Evolutionary conservation across 331 rosid genomes (phyloP).

Genomic region (Malus hybrid): DNA sequence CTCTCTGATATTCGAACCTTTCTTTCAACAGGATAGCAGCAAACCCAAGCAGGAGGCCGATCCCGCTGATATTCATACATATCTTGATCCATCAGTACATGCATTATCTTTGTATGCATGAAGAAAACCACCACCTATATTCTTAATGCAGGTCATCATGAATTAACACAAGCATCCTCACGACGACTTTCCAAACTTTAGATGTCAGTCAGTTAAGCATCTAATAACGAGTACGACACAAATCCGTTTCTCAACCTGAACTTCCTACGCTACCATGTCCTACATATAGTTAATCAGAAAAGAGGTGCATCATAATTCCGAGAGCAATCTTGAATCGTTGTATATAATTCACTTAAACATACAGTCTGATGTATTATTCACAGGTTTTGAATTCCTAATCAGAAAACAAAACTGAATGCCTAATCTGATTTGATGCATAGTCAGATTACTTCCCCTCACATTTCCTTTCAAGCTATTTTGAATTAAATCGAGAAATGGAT

Average conservation of each 20-base stretch:
- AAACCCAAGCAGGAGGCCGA: neutral
- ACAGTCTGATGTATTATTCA: neutral
- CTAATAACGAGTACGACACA: neutral
- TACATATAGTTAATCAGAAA: neutral
- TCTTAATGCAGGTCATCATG: neutral
- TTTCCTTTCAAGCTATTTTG: neutral
- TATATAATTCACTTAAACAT: neutral
- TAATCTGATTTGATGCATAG: neutral
- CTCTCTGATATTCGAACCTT: constrained; percentile 15
- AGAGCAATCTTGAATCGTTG: neutral
- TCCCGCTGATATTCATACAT: neutral
- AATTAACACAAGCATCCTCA: neutral
- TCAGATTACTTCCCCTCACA: neutral
- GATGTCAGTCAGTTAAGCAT: neutral
- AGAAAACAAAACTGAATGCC: neutral
- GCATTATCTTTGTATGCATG: neutral
- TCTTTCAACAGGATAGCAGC: constrained; percentile 3
- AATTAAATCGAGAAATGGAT: neutral
- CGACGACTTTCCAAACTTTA: neutral
- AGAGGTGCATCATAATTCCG: neutral
- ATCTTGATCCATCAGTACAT: neutral
- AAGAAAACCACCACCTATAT: neutral
- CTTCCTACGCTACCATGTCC: neutral
- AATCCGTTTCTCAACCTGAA: neutral
- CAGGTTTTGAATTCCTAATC: neutral